Base-by-base conservation (phyloP, 345 rosid species). In the Dimocarpus longan region DNA sequence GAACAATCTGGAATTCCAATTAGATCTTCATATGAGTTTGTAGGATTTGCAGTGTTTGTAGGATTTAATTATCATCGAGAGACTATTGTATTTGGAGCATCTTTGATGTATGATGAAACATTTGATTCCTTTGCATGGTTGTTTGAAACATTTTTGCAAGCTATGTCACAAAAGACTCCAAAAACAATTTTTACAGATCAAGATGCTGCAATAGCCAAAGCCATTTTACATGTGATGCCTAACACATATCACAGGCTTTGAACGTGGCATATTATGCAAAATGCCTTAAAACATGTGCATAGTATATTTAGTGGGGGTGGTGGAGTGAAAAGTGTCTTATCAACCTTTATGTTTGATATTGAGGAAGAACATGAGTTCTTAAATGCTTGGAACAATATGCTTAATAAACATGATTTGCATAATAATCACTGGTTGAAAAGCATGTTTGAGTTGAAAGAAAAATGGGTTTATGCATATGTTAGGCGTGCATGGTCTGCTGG, bases 21-120 rank as follows among this genome's bases (percentile, higher is more conserved):
- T 1, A 73, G 32, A 57, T 56, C 66, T 40, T 2, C 37, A 39
- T 74, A 60, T 42, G 57, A 60, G 40, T 62, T 60, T 0, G 42
- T 40, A n/a, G 54, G 68, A 1, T 71, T 64, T 81, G 69, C 15
- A 7, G 1, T 26, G 5, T 81, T 76, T 50, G 11, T 77, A 13
- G 39, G 74, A 9, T 56, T 77, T 13, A 77, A 77, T 37, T 63
- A 81, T 72, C 71, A 77, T 16, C 1, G 59, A 10, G 52, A 77
- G 50, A 44, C 11, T 44, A 10, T 44, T 44, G 50, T 44, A 10
- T 44, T 44, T 44, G 50, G 50, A 44, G 50, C 50, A 44, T 44
- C 8, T 44, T 44, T 44, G 3, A 44, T 44, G 50, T 44, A 44
- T 44, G 8, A 44, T 44, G 50, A 44, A 44, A 44, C 50, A 6